Evolutionary conservation across 768 basidiomycete species (phyloP), one percentile per base, ranked within the genome.

Genomic region (Termitomyces titanicus): DNA sequence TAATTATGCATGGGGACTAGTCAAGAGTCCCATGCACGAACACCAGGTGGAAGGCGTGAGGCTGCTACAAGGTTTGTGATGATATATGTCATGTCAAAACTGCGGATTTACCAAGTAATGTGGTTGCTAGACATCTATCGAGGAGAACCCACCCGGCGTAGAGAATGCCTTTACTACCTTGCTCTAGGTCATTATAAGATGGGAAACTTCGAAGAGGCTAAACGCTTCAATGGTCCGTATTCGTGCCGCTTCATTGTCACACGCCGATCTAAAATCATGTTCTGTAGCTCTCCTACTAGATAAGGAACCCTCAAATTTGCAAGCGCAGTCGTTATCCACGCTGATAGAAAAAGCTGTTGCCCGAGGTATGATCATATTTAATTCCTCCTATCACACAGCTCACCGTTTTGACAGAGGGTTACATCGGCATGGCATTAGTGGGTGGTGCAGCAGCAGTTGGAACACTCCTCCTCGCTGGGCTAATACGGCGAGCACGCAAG

Each of bases 151-250:
- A 70, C 84, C 20, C 82, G 96, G 60, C 81, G 97, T 58, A 77
- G 96, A 73, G 97, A 98, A 72, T 98, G 96, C 63, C 73, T 98
- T 34, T 99, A 98, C 67, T 99, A 98, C 74, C 85, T 99, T 24
- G 93, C 94, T 3, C 77, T 98, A 13, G 97, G 97, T 0, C 86
- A 98, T 70, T 98, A 93, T 73, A 98, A 98, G 79, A 88, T 98
- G 82, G 86, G 87, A 11, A 94, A 98, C 68, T 98, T 88, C 68
- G 89, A 90, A 18, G 92, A 98, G 65, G 93, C 95, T 2, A 88
- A 82, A 71, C 86, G 82, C 58, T 99, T 97, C 70, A 98, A 98
- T 69, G 86, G 96, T 97, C 47, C 57, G 89, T 68, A n/a, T 29
- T 18, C n/a, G 22, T 33, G 24, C 47, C n/a, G 27, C 12, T 51